Conservation (phyloP, 2,329 filamentous ascomycete species). For the Drechslerella stenobrocha region DNA sequence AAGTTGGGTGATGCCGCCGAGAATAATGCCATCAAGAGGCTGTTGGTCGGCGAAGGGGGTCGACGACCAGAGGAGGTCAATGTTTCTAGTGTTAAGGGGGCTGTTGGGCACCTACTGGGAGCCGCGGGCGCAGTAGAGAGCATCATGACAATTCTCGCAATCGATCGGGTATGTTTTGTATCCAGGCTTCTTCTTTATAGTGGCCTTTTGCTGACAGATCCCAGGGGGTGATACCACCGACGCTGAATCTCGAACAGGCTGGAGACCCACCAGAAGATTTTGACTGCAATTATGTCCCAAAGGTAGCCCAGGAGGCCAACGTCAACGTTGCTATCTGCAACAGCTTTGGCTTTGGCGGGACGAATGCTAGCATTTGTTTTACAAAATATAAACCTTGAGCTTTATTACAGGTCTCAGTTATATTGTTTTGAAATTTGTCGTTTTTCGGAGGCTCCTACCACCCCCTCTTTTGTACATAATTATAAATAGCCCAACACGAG, state of each 20-base stretch:
- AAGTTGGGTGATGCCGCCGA: constrained; percentile 84
- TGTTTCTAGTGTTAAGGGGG: constrained; percentile 91
- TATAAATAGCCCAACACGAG: too few species aligned
- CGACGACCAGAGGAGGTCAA: constrained; percentile 69
- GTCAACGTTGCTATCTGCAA: constrained; percentile 82
- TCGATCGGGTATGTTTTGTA: constrained; percentile 68
- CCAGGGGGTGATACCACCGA: constrained; percentile 79
- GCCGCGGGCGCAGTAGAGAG: constrained; percentile 90
- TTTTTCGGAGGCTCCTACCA: too few species aligned
- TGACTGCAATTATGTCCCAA: constrained; percentile 82
- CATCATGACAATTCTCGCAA: constrained; percentile 77
- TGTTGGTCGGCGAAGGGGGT: constrained; percentile 76
- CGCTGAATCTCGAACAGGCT: constrained; percentile 74
- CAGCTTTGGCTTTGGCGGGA: constrained; percentile 97
- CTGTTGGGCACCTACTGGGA: constrained; percentile 86
- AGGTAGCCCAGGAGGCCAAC: constrained; percentile 68
- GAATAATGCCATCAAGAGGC: constrained; percentile 74
- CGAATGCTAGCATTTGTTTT: constrained; percentile 88
- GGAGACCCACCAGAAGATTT: constrained; percentile 64
- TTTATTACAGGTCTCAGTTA: neutral
- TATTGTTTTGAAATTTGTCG: too few species aligned
- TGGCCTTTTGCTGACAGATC: neutral
- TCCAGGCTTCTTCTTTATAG: neutral
- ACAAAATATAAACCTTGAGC: constrained; percentile 56
- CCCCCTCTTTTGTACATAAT: too few species aligned